phyloP scores from a whole-genome alignment of 768 basidiomycete genomes.

The Paxillus rubicundulus region DNA sequence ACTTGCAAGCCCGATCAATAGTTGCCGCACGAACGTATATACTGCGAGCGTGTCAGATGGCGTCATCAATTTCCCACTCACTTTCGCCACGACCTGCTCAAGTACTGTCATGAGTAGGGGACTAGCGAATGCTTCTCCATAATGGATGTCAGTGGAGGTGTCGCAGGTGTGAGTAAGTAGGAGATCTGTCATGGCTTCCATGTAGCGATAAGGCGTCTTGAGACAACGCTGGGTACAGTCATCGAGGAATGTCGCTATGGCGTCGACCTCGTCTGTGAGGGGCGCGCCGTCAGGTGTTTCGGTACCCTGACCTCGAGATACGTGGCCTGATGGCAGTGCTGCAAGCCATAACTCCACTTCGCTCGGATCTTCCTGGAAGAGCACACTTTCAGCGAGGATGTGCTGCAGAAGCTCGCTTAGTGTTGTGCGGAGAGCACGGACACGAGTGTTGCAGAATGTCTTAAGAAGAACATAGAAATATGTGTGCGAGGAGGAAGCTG shows the following conservation, averaged over 20 bases:
- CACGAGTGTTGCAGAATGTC: constrained; percentile 50
- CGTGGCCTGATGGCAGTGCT: constrained; percentile 48
- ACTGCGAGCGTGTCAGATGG: constrained; percentile 65
- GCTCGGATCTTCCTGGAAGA: constrained; percentile 74
- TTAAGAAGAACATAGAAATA: constrained; percentile 73
- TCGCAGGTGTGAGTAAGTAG: constrained; percentile 10
- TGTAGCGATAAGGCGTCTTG: constrained; percentile 82
- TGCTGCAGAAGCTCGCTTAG: constrained; percentile 55
- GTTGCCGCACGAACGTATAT: constrained; percentile 58
- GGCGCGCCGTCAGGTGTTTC: constrained; percentile 51
- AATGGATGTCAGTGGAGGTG: constrained; percentile 4
- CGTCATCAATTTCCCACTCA: constrained; percentile 49
- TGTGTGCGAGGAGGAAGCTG: constrained; percentile 52
- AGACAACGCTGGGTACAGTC: constrained; percentile 81
- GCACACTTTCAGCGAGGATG: constrained; percentile 65
- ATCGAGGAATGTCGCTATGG: constrained; percentile 71
- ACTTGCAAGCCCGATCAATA: constrained; percentile 55
- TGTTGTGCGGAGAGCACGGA: constrained; percentile 51
- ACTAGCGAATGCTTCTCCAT: constrained; percentile 48
- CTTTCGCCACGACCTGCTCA: constrained; percentile 73
- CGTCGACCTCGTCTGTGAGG: constrained; percentile 54
- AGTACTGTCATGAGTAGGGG: constrained; percentile 78
- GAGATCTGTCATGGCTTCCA: constrained; percentile 62
- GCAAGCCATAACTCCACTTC: constrained; percentile 77
- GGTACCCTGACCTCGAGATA: constrained; percentile 33